Conservation (phyloP, 1,139 yeast species). For the Geotrichum aggregatum region DNA sequence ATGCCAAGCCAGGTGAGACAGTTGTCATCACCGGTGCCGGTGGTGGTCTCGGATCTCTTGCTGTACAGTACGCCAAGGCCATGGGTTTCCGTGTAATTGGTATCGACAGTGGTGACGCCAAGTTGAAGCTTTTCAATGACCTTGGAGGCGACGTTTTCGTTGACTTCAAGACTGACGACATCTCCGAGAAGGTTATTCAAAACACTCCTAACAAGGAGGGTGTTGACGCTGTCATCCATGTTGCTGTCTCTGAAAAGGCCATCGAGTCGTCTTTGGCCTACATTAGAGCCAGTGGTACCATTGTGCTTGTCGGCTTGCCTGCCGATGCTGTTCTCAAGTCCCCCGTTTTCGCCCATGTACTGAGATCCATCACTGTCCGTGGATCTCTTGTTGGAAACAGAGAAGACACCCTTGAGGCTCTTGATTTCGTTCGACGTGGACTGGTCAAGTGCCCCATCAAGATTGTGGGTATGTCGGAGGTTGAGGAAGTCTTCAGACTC, state of each 20-base stretch:
- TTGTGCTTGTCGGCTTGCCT: constrained; percentile 70
- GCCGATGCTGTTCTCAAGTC: constrained; percentile 54
- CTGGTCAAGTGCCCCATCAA: constrained; percentile 59
- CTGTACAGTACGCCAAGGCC: constrained; percentile 69
- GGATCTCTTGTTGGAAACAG: constrained; percentile 73
- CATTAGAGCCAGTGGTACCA: constrained; percentile 64
- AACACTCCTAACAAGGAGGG: constrained; percentile 48
- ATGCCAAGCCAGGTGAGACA: constrained; percentile 62
- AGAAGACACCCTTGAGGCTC: constrained; percentile 66
- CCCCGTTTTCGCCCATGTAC: constrained; percentile 51
- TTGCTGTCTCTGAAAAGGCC: constrained; percentile 66
- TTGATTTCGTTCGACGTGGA: constrained; percentile 62
- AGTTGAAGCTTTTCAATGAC: constrained; percentile 48
- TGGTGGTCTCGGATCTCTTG: constrained; percentile 73
- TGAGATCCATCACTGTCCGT: constrained; percentile 53
- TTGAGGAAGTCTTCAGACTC: constrained; percentile 52
- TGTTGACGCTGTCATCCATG: constrained; percentile 68
- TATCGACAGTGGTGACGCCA: constrained; percentile 65
- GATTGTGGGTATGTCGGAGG: constrained; percentile 55
- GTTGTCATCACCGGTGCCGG: constrained; percentile 73
- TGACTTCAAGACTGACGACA: constrained; percentile 47
- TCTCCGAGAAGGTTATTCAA: constrained; percentile 46
- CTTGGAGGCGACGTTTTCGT: constrained; percentile 65
- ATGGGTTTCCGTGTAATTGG: constrained; percentile 69
- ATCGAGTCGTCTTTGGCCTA: constrained; percentile 58